Percentiles rank a stretch among this genome's conserved stretches.
These are phyloP conservation scores for Paecilomyces fulvus DNA, from an alignment of 2,329 filamentous ascomycete species.

Conservation along the genomic window DNA sequence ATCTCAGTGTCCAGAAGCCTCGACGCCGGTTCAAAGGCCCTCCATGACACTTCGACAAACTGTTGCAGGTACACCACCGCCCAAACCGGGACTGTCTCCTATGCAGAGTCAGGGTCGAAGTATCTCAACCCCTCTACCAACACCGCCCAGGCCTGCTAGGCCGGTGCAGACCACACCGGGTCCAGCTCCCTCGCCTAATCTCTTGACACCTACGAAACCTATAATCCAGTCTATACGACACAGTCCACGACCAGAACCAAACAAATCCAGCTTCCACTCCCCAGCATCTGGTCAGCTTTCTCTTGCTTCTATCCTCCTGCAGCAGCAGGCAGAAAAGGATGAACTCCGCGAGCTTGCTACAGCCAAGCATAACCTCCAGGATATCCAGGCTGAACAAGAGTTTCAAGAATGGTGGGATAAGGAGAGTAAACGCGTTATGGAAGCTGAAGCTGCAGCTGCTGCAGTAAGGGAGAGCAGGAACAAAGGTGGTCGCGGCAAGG, in stretches of 20 bases:
- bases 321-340: slow-evolving; percentile 79
- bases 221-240: slow-evolving; percentile 40
- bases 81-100: slow-evolving; percentile 2
- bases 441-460: slow-evolving; percentile 10
- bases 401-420: slow-evolving; percentile 63
- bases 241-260: slow-evolving; percentile 34
- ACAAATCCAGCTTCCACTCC: slow-evolving; percentile 22
- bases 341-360: slow-evolving; percentile 67
- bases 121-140: slow-evolving; percentile 26
- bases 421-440: slow-evolving; percentile 29
- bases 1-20: slow-evolving; percentile 7
- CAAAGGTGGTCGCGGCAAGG: neutral
- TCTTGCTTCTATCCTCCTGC: slow-evolving; percentile 78
- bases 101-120: slow-evolving; percentile 15
- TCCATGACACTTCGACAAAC: slow-evolving; percentile 56
- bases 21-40: slow-evolving; percentile 29
- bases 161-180: slow-evolving; percentile 42
- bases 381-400: slow-evolving; percentile 93
- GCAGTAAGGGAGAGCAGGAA: slow-evolving; percentile 5
- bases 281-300: slow-evolving; percentile 62
- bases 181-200: slow-evolving; percentile 17
- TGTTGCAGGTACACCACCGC: slow-evolving; percentile 38
- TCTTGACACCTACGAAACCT: slow-evolving; percentile 16
- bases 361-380: slow-evolving; percentile 79
- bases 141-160: slow-evolving; percentile 19